Evolutionary conservation across 495 filamentous ascomycete genomes (phyloP).

Genomic region (Margaritispora aquatica): DNA sequence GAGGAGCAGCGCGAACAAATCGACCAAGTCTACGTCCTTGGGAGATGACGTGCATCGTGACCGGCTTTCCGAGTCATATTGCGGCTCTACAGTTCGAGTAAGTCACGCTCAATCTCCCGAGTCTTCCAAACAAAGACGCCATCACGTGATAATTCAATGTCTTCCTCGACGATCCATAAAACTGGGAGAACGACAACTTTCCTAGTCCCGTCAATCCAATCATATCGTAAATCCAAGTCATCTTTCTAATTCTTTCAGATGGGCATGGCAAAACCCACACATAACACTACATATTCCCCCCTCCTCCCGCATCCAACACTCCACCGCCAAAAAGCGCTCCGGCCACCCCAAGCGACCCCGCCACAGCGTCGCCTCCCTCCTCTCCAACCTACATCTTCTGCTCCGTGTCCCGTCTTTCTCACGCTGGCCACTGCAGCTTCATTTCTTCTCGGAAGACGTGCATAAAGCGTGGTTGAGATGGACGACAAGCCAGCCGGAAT

Average conservation of each 20-base stretch:
- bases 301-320: conserved; percentile 42
- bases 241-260: conserved; percentile 43
- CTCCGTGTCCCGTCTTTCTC: conserved; percentile 70
- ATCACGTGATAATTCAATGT: not conserved
- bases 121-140: no score
- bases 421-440: conserved; percentile 73
- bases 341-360: conserved; percentile 45
- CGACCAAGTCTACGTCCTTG: conserved; percentile 65
- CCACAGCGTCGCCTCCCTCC: conserved; percentile 50
- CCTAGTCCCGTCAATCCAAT: no score
- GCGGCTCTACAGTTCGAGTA: conserved; percentile 96
- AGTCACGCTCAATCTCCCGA: conserved; percentile 29
- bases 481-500: conserved; percentile 40
- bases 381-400: conserved; percentile 74
- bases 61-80: conserved; percentile 79
- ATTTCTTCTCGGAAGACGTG: conserved; percentile 72
- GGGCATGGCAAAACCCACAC: conserved; percentile 87
- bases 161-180: not conserved
- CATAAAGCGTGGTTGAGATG: conserved; percentile 59
- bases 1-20: conserved; percentile 75
- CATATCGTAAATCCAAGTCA: not conserved
- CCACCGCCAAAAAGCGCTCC: conserved; percentile 31
- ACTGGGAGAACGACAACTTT: no score
- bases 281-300: conserved; percentile 64
- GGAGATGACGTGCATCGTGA: conserved; percentile 87